Conservation (phyloP, 106 monocot genomes). For the Dendrobium nobile region DNA sequence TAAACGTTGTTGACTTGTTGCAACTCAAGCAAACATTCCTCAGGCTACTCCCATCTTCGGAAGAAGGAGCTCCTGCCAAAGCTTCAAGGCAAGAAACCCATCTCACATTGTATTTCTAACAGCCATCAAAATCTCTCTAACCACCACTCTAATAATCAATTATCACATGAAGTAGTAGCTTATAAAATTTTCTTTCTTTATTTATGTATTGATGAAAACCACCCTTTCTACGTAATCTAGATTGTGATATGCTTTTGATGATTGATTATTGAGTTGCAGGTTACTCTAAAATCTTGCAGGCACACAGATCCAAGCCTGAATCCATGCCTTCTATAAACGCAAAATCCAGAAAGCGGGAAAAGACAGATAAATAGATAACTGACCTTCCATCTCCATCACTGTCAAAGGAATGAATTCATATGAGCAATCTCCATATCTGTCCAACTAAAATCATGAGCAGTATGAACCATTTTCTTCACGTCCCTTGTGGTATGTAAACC, state of each 20-base stretch:
- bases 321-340: not conserved
- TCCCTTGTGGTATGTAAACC: conserved; percentile 57
- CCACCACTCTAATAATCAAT: too few relatives aligned
- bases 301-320: not conserved
- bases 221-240: not conserved
- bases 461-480: conserved; percentile 53
- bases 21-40: too few relatives aligned
- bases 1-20: too few relatives aligned
- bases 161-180: too few relatives aligned
- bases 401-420: conserved; percentile 79
- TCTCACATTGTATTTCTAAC: too few relatives aligned
- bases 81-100: too few relatives aligned
- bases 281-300: not conserved
- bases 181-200: too few relatives aligned
- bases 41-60: too few relatives aligned
- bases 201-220: too few relatives aligned
- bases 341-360: not conserved
- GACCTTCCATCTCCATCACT: conserved; percentile 69
- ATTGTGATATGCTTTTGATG: not conserved
- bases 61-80: too few relatives aligned
- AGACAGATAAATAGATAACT: conserved; percentile 6
- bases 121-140: too few relatives aligned
- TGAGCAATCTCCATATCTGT: conserved; percentile 56
- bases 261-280: not conserved
- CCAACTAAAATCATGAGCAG: conserved; percentile 79